Base-by-base conservation (phyloP, 208 protist species). In the Sergeia podlipaevii region DNA sequence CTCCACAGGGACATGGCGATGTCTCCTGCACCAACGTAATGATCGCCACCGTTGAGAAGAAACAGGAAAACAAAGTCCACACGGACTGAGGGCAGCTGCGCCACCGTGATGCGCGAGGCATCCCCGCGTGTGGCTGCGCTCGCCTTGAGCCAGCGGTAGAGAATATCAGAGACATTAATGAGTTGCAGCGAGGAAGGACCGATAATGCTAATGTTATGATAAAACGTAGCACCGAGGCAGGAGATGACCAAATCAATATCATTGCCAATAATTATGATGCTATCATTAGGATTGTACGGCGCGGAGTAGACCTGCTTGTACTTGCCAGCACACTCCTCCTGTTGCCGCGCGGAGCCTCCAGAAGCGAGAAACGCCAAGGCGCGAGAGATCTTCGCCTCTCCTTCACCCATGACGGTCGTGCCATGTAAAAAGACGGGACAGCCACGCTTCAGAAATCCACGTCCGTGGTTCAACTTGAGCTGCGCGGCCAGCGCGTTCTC, bases 161-260 rank as follows among this genome's bases (percentile, higher is more conserved):
- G 49, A 17, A 93, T 70, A 24, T 88, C 82, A 7, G 63, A 65
- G 4, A 93, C 77, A 38, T 64, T 78, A 36, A 88, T 87, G 4
- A 85, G 41, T 64, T 93, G 86, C 65, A 93, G 79, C 6, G 86
- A 88, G 15, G 81, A 85, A 0, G 86, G 86, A 13, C 82, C 66
- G 24, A 93, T 41, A 24, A 93, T 68, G 61, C 59, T 86, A n/a
- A 93, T 49, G 58, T 90, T 90, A 64, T 90, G 81, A 46, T 84
- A 93, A 23, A 68, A 67, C 3, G 86, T 93, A 15, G 86, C 80
- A 6, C 80, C 86, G 23, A 93, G 66, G 52, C 86, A 90, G 1
- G 86, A 91, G 23, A 93, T 38, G 23, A 87, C 80, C 17, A 93
- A 71, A 63, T 93, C 86, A 50, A 93, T 93, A 64, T 93, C 86